Conservation (phyloP, 371 early-diverging fungal genomes). For the Mucor saturninus region DNA sequence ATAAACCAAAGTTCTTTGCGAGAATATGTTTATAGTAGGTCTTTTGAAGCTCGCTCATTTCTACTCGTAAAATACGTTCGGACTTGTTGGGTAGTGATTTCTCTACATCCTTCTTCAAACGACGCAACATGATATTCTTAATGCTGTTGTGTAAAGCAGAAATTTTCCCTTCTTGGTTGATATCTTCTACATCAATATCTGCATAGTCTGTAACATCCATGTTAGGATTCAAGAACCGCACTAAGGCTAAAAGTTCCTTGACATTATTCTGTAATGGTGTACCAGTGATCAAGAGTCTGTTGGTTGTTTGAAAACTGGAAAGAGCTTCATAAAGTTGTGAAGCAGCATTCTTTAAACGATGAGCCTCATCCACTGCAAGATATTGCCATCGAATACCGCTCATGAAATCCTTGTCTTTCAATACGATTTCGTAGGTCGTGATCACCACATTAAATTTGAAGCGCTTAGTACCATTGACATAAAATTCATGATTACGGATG, state of each 20-base stretch:
- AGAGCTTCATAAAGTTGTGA: slow-evolving; percentile 88
- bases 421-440: slow-evolving; percentile 94
- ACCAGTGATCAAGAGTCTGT: slow-evolving; percentile 87
- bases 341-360: slow-evolving; percentile 89
- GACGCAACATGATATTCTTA: slow-evolving; percentile 90
- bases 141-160: slow-evolving; percentile 82
- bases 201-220: slow-evolving; percentile 72
- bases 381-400: slow-evolving; percentile 84
- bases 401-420: slow-evolving; percentile 85
- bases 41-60: slow-evolving; percentile 88
- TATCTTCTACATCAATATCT: slow-evolving; percentile 64
- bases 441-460: slow-evolving; percentile 91
- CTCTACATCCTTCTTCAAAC: slow-evolving; percentile 98
- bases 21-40: slow-evolving; percentile 93
- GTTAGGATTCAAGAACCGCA: slow-evolving; percentile 85
- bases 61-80: slow-evolving; percentile 94
- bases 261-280: slow-evolving; percentile 91
- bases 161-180: slow-evolving; percentile 83
- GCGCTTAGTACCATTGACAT: slow-evolving; percentile 53
- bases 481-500: slow-evolving; percentile 94
- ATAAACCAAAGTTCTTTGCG: slow-evolving; percentile 90
- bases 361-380: slow-evolving; percentile 91
- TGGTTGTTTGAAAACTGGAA: slow-evolving; percentile 73
- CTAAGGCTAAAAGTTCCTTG: slow-evolving; percentile 81
- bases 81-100: slow-evolving; percentile 94